Conservation (phyloP, 2,329 filamentous ascomycete species). For the Sclerotinia trifoliorum region DNA sequence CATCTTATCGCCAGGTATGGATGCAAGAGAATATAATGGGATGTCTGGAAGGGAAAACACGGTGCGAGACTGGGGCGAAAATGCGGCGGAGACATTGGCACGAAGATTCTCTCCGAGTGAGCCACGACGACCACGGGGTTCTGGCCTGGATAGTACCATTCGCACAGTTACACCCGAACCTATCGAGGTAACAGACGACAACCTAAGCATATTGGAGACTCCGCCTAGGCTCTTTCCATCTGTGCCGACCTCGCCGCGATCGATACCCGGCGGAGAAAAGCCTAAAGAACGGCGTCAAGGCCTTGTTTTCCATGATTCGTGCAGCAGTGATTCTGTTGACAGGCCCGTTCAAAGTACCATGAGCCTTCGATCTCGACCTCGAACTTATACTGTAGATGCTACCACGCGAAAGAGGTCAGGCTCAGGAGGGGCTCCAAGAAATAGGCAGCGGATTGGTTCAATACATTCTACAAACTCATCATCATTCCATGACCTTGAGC, state of each 20-base stretch:
- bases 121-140: conserved; percentile 32
- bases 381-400: conserved; percentile 51
- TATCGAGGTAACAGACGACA: conserved; percentile 33
- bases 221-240: conserved; percentile 34
- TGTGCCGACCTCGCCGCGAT: conserved; percentile 49
- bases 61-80: conserved; percentile 36
- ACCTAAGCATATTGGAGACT: conserved; percentile 26
- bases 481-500: conserved; percentile 48
- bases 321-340: conserved; percentile 44
- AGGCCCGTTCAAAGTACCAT: conserved; percentile 27
- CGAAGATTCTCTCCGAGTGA: conserved; percentile 31
- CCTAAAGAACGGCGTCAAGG: conserved; percentile 51
- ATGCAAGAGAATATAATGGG: conserved; percentile 45
- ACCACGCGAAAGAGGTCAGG: conserved; percentile 40
- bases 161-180: conserved; percentile 67
- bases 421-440: conserved; percentile 44
- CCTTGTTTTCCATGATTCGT: conserved; percentile 60
- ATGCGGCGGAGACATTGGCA: conserved; percentile 35
- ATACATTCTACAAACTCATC: conserved; percentile 63
- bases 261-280: conserved; percentile 47
- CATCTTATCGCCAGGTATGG: conserved; percentile 48
- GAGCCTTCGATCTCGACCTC: conserved; percentile 44
- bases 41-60: conserved; percentile 36
- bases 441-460: conserved; percentile 66
- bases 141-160: conserved; percentile 48